Evolutionary conservation across 495 filamentous ascomycete species (phyloP), one percentile per base, ranked within the genome.

Genomic region (Talaromyces ruber): DNA sequence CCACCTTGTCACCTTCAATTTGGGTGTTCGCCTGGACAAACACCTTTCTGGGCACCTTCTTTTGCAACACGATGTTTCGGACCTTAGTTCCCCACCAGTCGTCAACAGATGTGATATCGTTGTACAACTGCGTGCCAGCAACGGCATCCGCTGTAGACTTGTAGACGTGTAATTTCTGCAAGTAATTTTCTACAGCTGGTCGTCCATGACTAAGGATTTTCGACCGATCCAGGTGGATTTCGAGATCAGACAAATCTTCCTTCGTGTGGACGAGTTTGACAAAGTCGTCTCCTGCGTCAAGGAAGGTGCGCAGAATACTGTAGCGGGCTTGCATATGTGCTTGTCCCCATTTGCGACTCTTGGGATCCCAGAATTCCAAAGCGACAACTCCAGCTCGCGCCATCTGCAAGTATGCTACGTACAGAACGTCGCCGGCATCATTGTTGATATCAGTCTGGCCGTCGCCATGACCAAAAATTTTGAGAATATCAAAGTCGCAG

Each of bases 1-100:
- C 82, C 18, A 97, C 91, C 72, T 84, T 81, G 37, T 89, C 91
- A 12, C 87, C 88, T 58, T 86, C 81, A 18, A 84, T 78, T 54
- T 91, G 71, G 7, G 94, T 97, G 76, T 96, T 98, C 34, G 89
- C 91, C 76, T 97, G 92, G 18, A 98, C 93, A 75, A 96, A 98
- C 45, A 97, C 88, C 80, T 97, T 98, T 61, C 94, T 81, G 37
- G 94, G 93, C 65, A 91, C 87, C 80, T 95, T 96, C 76, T 90
- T 90, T 71, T 81, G 80, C 65, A 97, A 72, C 21, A 97, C 94
- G 58, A 89, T 83, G 30, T 88, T 81, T 57, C 94, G 79, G 24
- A 96, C 84, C 68, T 85, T 85, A 60, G 82, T 82, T 16, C 83
- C 88, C 87, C 88, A 96, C 76, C 88, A 96, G 24, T 87, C 86